A percentile compares a stretch with the other conserved stretches of the same genome.
phyloP scores from a whole-genome alignment of 179 eudicot species.

The Carnegiea gigantea region DNA sequence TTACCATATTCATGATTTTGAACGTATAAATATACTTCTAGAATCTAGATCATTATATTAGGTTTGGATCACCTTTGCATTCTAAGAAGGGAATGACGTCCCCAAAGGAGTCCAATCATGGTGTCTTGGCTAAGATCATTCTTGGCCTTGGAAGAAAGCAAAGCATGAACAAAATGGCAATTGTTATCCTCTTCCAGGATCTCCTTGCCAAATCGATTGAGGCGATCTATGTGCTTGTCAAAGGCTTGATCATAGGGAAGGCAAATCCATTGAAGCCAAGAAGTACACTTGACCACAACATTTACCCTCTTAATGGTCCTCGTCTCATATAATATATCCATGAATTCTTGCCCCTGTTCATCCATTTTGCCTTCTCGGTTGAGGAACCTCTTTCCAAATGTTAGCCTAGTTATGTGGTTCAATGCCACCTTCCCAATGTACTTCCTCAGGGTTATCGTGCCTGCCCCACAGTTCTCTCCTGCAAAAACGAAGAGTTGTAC shows the following conservation, averaged over 20 bases:
- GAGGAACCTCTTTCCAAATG: slow-evolving; percentile 62
- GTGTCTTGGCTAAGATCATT: slow-evolving; percentile 34
- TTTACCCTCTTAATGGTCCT: slow-evolving; percentile 3
- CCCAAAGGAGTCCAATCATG: slow-evolving; percentile 35
- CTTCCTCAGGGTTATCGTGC: slow-evolving; percentile 17
- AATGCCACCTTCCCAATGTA: slow-evolving; percentile 42
- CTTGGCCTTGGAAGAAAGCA: slow-evolving; percentile 25
- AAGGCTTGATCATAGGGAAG: slow-evolving; percentile 2
- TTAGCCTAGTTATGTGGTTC: slow-evolving; percentile 60
- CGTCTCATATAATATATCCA: slow-evolving; percentile 34
- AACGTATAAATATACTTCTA: too few species aligned
- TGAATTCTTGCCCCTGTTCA: slow-evolving; percentile 55
- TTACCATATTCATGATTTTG: too few species aligned
- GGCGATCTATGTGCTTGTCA: slow-evolving; percentile 9
- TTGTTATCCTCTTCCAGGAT: slow-evolving; percentile 24
- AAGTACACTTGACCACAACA: slow-evolving; percentile 25
- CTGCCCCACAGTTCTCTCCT: neutral
- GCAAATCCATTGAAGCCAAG: slow-evolving; percentile 30
- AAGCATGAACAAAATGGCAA: slow-evolving; percentile 28
- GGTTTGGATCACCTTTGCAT: too few species aligned
- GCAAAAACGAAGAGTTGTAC: neutral
- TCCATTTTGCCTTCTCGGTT: slow-evolving; percentile 46
- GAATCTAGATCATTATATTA: too few species aligned
- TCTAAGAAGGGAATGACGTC: neutral
- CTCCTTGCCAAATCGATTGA: slow-evolving; percentile 11